Conservation (phyloP, 176 grass and related monocot species). For the Oryza brachyantha region DNA sequence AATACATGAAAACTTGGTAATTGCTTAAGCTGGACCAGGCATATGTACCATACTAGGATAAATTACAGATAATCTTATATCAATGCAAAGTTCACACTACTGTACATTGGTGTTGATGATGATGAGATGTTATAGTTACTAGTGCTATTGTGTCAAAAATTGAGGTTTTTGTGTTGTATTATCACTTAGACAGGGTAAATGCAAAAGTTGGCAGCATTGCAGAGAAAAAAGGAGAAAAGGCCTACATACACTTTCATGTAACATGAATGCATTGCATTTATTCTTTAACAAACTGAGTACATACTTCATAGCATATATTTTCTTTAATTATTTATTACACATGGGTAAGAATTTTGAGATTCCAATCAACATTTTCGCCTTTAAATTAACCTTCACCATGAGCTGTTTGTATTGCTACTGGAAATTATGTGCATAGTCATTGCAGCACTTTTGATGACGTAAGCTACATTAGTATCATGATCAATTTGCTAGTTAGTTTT, state of each 20-base stretch:
- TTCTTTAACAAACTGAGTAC: neutral
- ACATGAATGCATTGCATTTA: neutral
- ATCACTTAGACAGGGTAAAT: neutral
- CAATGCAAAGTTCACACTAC: neutral
- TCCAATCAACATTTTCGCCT: too few relatives aligned
- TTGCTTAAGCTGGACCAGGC: neutral
- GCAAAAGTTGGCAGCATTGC: neutral
- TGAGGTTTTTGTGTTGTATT: too few relatives aligned
- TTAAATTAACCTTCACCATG: neutral
- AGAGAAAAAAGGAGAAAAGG: neutral
- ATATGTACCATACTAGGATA: neutral
- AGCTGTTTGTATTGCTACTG: neutral
- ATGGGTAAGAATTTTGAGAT: too few relatives aligned
- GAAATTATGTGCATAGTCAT: neutral
- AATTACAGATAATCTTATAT: neutral
- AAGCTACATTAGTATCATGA: neutral
- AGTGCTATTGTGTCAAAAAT: neutral
- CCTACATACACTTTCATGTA: neutral
- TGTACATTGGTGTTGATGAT: neutral
- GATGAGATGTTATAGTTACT: neutral
- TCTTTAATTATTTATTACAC: neutral
- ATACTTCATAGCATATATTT: neutral
- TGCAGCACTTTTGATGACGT: neutral
- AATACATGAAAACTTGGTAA: neutral
- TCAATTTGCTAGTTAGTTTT: neutral